Percentiles rank a stretch among this genome's conserved stretches.
These are phyloP conservation scores for Litchi chinensis DNA, from an alignment of 345 rosid genomes.

Conservation along the genomic window DNA sequence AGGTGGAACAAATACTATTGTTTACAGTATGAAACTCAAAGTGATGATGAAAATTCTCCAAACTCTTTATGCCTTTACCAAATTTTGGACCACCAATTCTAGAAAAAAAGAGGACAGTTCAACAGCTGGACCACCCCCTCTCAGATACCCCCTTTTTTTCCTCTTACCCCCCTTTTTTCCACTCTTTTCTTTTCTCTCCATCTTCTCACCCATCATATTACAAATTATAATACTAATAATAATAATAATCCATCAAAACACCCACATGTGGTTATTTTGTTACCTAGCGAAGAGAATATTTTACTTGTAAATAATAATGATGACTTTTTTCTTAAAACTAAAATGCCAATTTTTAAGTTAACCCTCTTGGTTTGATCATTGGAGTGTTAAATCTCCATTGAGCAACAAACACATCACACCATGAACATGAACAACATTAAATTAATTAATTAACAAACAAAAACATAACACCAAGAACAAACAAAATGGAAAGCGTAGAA, in stretches of 20 bases:
- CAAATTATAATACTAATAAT: constrained; percentile 10
- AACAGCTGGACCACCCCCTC: constrained; percentile 44
- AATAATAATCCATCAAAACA: constrained; percentile 21
- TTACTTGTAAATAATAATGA: not conserved
- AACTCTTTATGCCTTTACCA: constrained; percentile 30
- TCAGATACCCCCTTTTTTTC: constrained; percentile 8
- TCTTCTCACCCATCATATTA: constrained; percentile 17
- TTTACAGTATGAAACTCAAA: constrained; percentile 32
- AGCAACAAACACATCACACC: not conserved
- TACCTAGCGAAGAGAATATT: constrained; percentile 19
- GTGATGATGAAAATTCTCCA: constrained; percentile 34
- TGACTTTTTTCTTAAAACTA: not conserved
- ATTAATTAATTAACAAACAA: not conserved
- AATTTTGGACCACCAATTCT: constrained; percentile 49
- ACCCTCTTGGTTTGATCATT: not conserved
- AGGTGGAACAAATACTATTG: constrained; percentile 28
- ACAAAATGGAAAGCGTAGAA: not conserved
- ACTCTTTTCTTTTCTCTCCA: constrained; percentile 7
- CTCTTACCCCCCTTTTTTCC: not conserved
- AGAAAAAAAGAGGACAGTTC: constrained; percentile 26
- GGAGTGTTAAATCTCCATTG: constrained; percentile 10
- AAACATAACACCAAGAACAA: not conserved
- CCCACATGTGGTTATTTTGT: constrained; percentile 34
- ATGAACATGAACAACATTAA: not conserved
- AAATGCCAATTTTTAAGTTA: not conserved